These are phyloP conservation scores for Curvularia sp. DNA, from an alignment of 2,329 filamentous ascomycete genomes.

Conservation along the genomic window DNA sequence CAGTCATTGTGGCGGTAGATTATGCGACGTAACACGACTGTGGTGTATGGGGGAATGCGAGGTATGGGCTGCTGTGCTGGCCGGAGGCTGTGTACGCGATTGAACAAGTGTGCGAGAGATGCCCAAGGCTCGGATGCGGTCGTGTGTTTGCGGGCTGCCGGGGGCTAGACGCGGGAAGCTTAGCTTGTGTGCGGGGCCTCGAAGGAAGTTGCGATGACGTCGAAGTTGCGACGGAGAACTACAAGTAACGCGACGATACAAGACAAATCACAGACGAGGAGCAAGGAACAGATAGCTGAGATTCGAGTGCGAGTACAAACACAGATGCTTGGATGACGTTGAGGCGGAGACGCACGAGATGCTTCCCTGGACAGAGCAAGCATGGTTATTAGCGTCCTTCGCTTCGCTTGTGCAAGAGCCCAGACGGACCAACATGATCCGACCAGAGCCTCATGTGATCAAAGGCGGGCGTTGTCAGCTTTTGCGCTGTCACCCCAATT, in stretches of 20 bases:
- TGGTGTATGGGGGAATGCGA: slow-evolving; percentile 16
- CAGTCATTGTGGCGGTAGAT: slow-evolving; percentile 73
- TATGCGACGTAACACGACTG: slow-evolving; percentile 35
- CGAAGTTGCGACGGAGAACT: slow-evolving; percentile 12
- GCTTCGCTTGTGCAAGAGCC: slow-evolving; percentile 14
- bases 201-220: slow-evolving; percentile 34
- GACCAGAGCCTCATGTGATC: slow-evolving; percentile 5
- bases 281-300: slow-evolving; percentile 16
- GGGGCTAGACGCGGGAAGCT: slow-evolving; percentile 45
- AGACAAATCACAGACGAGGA: slow-evolving; percentile 8
- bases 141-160: slow-evolving; percentile 45
- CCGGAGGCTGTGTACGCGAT: slow-evolving; percentile 19
- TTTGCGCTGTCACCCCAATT: neutral
- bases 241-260: slow-evolving; percentile 10
- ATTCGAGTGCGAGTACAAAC: slow-evolving; percentile 27
- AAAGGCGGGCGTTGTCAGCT: neutral
- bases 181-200: slow-evolving; percentile 43
- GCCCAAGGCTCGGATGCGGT: slow-evolving; percentile 36
- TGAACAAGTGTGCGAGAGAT: slow-evolving; percentile 21
- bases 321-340: slow-evolving; percentile 47
- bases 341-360: slow-evolving; percentile 31
- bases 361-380: slow-evolving; percentile 29
- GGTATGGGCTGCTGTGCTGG: slow-evolving; percentile 18
- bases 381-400: slow-evolving; percentile 30
- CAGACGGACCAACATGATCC: slow-evolving; percentile 13